These are phyloP conservation scores for Hawksworthiomyces lignivorus DNA, from an alignment of 2,329 filamentous ascomycete genomes.

Conservation along the genomic window DNA sequence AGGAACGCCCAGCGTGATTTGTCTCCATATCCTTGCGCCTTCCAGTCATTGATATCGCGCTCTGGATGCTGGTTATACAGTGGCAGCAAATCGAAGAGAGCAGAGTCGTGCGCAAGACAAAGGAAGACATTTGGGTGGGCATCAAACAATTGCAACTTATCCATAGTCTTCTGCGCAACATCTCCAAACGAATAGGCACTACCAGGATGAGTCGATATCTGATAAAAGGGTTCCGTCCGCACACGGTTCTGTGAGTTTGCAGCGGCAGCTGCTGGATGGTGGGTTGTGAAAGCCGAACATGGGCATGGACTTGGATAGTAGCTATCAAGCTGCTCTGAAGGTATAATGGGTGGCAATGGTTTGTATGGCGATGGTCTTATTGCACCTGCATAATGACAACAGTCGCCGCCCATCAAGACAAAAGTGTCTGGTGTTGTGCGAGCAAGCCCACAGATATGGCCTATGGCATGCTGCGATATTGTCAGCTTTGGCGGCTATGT, in stretches of 20 bases:
- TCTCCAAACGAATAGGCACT: not conserved
- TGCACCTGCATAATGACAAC: not conserved
- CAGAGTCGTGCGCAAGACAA: not conserved
- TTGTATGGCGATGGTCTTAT: not conserved
- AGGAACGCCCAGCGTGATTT: not conserved
- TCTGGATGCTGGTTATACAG: not conserved
- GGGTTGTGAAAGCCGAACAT: not conserved
- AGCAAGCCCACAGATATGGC: not conserved
- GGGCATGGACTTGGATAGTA: not conserved
- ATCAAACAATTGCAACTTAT: not conserved
- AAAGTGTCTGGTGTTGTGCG: not conserved
- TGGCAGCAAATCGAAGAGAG: not conserved
- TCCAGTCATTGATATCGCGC: not conserved
- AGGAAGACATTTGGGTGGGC: not conserved
- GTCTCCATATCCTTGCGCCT: not conserved
- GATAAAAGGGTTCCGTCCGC: not conserved
- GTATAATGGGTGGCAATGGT: not conserved
- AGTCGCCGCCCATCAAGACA: not conserved
- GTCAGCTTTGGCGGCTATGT: no score
- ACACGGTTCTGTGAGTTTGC: not conserved
- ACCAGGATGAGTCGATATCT: not conserved
- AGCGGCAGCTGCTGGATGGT: not conserved
- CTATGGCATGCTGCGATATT: conserved; percentile 1
- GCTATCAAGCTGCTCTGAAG: not conserved
- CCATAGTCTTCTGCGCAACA: not conserved